Percentiles rank a stretch among this genome's conserved stretches.
phyloP scores from a whole-genome alignment of 176 grass and related monocot genomes.

The Triticum monococcum region DNA sequence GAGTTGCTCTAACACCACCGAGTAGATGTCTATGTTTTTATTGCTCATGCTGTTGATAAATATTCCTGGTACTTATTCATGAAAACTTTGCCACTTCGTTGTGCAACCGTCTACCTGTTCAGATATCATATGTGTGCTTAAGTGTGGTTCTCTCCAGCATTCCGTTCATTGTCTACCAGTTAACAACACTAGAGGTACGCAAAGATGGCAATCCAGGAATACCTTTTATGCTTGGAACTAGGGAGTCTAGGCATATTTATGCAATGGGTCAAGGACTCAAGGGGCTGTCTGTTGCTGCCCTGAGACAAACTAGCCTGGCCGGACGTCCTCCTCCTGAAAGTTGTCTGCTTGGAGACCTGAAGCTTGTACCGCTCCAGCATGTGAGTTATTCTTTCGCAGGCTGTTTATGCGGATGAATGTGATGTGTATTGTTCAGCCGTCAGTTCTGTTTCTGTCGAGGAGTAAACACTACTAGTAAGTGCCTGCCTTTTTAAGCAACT shows the following conservation, averaged over 20 bases:
- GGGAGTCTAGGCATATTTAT: background rate
- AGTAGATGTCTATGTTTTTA: slow-evolving; percentile 12
- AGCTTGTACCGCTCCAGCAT: too few relatives aligned
- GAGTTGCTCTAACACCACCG: background rate
- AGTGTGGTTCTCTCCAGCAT: background rate
- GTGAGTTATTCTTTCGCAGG: too few relatives aligned
- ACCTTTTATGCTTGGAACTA: background rate
- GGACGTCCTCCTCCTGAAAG: too few relatives aligned
- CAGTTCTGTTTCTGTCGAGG: too few relatives aligned
- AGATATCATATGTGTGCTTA: background rate
- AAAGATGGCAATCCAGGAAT: background rate
- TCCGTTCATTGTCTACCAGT: background rate
- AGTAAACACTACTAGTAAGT: too few relatives aligned
- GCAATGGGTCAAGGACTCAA: background rate
- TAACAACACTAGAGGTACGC: background rate
- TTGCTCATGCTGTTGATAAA: background rate
- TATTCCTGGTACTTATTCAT: background rate
- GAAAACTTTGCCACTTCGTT: background rate
- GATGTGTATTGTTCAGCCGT: too few relatives aligned
- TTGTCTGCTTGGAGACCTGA: too few relatives aligned
- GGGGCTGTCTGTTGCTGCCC: too few relatives aligned
- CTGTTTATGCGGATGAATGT: too few relatives aligned
- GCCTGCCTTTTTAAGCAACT: too few relatives aligned
- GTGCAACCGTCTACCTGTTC: background rate
- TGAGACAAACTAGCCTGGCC: too few relatives aligned